Percentiles rank a stretch among this genome's conserved stretches.
Evolutionary conservation across 306 rosid species (phyloP).

Genomic region (Rosa chinensis): DNA sequence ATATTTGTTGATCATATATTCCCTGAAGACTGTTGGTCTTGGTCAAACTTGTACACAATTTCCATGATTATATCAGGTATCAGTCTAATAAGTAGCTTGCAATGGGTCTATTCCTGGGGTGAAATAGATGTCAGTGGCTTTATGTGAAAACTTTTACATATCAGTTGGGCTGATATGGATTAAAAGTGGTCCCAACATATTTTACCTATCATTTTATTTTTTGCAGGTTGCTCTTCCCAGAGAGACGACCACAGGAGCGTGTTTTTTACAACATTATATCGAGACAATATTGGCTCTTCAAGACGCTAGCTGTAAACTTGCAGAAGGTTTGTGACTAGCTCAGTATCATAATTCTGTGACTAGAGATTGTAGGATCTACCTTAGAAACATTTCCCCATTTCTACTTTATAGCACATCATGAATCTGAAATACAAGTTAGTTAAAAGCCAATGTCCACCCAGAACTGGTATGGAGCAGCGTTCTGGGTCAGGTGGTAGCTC

Average conservation of each 20-base stretch:
- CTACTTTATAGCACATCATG: background rate
- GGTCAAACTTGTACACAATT: background rate
- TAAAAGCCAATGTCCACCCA: background rate
- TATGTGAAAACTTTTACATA: background rate
- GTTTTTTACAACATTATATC: conserved; percentile 77
- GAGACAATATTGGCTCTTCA: conserved; percentile 86
- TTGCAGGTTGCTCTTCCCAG: conserved; percentile 94
- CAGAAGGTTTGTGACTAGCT: conserved; percentile 48
- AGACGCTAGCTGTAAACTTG: conserved; percentile 60
- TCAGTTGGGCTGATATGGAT: conserved; percentile 1
- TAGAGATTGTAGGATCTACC: conserved; percentile 1
- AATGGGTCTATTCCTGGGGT: background rate
- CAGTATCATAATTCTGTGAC: background rate
- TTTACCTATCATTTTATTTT: conserved; percentile 17
- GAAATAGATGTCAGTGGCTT: background rate
- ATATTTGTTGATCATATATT: background rate
- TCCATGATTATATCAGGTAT: background rate
- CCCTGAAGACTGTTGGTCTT: background rate
- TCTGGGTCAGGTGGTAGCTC: background rate
- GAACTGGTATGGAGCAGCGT: conserved; percentile 3
- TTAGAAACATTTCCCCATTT: background rate
- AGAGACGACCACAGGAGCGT: conserved; percentile 70
- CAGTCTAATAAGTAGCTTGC: background rate
- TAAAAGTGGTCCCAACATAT: conserved; percentile 23
- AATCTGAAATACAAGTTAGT: background rate